Evolutionary conservation across 2,329 filamentous ascomycete species (phyloP).

Genomic region (Ophiobolus disseminans): DNA sequence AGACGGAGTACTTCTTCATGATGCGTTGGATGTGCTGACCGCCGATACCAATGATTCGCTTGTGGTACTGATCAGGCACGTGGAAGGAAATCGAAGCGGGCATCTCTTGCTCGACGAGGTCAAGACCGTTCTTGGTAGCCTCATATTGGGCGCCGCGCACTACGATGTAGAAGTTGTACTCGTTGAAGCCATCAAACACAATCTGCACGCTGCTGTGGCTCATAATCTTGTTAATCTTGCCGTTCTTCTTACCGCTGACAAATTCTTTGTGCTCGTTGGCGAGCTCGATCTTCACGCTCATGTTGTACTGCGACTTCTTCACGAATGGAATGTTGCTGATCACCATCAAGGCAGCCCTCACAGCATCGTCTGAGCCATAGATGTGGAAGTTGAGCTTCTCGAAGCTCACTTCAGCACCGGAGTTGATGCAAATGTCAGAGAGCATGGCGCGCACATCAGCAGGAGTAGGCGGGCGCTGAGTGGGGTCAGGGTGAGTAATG

Average conservation of each 20-base stretch:
- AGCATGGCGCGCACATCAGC: constrained; percentile 87
- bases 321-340: constrained; percentile 92
- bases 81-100: constrained; percentile 99
- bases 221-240: constrained; percentile 99
- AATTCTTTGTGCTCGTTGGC: constrained; percentile 99
- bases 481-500: constrained; percentile 78
- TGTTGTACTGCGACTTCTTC: constrained; percentile 85
- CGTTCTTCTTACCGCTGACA: constrained; percentile 99
- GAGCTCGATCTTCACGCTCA: constrained; percentile 97
- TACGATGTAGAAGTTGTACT: constrained; percentile 99
- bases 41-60: constrained; percentile 98
- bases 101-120: constrained; percentile 98
- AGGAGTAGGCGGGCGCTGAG: constrained; percentile 66
- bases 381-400: constrained; percentile 94
- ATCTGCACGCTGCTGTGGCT: constrained; percentile 99
- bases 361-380: constrained; percentile 93
- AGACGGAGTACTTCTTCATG: constrained; percentile 99
- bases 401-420: constrained; percentile 91
- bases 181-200: constrained; percentile 98
- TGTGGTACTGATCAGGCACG: constrained; percentile 98
- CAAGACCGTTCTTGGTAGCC: constrained; percentile 89
- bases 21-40: constrained; percentile 98
- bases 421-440: constrained; percentile 94
- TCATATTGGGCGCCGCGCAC: constrained; percentile 92
- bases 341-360: constrained; percentile 93